These are phyloP conservation scores for Plectosphaerella cucumerina DNA, from an alignment of 2,329 filamentous ascomycete species.

Conservation along the genomic window DNA sequence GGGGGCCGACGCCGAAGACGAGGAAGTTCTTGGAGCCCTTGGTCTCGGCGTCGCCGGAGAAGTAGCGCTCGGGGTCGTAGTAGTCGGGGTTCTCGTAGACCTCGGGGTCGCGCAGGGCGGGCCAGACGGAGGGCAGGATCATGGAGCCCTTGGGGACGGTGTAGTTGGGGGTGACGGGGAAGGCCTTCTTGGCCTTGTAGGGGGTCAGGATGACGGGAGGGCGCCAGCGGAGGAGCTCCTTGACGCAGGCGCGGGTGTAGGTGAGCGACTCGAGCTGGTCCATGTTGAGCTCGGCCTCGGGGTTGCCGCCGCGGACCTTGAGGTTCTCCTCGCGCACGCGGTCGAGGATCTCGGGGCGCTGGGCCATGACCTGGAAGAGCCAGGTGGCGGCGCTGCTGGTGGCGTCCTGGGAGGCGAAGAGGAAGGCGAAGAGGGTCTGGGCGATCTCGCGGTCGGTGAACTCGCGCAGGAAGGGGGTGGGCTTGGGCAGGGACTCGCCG, in stretches of 20 bases:
- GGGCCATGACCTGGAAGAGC: slow-evolving; percentile 91
- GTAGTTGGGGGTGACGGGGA: slow-evolving; percentile 83
- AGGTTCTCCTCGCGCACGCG: slow-evolving; percentile 91
- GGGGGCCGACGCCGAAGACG: slow-evolving; percentile 91
- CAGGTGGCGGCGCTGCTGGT: slow-evolving; percentile 91
- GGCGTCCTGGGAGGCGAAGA: slow-evolving; percentile 96
- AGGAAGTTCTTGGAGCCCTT: slow-evolving; percentile 90
- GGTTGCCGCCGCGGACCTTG: slow-evolving; percentile 68
- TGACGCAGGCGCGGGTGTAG: slow-evolving; percentile 89
- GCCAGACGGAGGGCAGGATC: slow-evolving; percentile 88
- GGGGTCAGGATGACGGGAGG: slow-evolving; percentile 97
- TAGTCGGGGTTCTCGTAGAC: slow-evolving; percentile 85
- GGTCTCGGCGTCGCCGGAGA: slow-evolving; percentile 81
- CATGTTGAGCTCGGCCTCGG: slow-evolving; percentile 66
- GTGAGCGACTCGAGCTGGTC: slow-evolving; percentile 84
- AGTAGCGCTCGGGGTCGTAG: slow-evolving; percentile 90
- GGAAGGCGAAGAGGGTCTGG: slow-evolving; percentile 91
- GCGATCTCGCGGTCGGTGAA: slow-evolving; percentile 90
- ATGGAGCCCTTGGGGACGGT: slow-evolving; percentile 95
- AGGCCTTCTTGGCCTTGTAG: slow-evolving; percentile 90
- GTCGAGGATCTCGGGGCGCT: slow-evolving; percentile 87
- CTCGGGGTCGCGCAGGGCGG: slow-evolving; percentile 86
- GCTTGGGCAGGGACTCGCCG: slow-evolving; percentile 76
- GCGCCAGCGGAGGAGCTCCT: slow-evolving; percentile 87
- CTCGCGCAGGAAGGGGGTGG: slow-evolving; percentile 73